Evolutionary conservation across 176 grass and related monocot species (phyloP), one percentile per base, ranked within the genome.

Genomic region (Urochloa ruziziensis): DNA sequence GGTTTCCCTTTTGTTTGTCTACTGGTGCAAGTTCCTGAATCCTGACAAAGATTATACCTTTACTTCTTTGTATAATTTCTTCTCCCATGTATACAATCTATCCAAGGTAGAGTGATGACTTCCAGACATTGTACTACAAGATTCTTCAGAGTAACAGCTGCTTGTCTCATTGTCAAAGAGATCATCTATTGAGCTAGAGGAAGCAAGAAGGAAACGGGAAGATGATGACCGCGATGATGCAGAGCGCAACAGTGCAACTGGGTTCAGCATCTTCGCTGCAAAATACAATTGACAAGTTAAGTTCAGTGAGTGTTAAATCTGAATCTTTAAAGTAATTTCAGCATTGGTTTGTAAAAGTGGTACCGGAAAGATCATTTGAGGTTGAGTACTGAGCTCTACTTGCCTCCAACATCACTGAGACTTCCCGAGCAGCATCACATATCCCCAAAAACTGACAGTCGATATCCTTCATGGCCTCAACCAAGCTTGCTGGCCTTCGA

Each of bases 21-120:
- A 63, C n/a, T 48, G 44, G 62, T 77, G 37, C 33, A 57, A 71
- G 71, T 72, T 67, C 16, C 57, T 62, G 66, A 75, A 17, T 60
- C 16, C 57, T 62, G 59, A 75, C 23, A 70, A 67, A 61, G 30
- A 43, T 35, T 53, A 28, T 91, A 99, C 96, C 93, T 99, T 99
- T 39, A 99, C 93, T 99, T 99, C 96, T 67, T 94, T 80, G 85
- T 96, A 99, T 67, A 99, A 80, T 84, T 96, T 99, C 80, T 94
- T 99, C 81, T 99, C 96, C 96, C 96, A 99, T 87, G 84, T 81
- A 80, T 96, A 96, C 64, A 99, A 52, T 86, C 96, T 90, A 75
- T 99, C 93, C 61, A 99, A 90, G 61, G 93, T 99, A 74, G 96
- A 96, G 57, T 92, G 88, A 75, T 99, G 96, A 85, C 96, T 89